Evolutionary conservation across 306 rosid species (phyloP).

Genomic region (Cucumis melo): DNA sequence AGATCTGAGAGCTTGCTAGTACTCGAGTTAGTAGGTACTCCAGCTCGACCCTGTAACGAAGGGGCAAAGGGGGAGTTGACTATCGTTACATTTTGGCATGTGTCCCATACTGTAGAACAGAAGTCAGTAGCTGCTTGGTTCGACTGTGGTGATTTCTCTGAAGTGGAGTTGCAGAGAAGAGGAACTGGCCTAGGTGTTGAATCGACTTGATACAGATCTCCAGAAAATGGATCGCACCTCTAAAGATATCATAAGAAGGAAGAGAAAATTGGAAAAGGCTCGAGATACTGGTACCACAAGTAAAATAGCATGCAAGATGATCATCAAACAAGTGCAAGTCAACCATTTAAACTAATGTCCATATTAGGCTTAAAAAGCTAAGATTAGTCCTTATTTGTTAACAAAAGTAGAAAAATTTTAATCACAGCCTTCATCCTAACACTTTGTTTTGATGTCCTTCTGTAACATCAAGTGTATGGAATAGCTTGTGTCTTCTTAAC

Average conservation of each 20-base stretch:
- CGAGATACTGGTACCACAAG: neutral
- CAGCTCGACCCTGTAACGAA: slow-evolving; percentile 47
- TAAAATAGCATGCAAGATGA: neutral
- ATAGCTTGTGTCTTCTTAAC: neutral
- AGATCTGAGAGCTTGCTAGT: slow-evolving; percentile 38
- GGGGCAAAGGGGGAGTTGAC: slow-evolving; percentile 76
- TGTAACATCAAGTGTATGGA: neutral
- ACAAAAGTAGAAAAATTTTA: neutral
- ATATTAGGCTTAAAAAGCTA: neutral
- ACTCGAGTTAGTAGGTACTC: slow-evolving; percentile 28
- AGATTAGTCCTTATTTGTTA: neutral
- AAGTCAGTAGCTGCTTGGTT: slow-evolving; percentile 30
- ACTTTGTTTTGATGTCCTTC: neutral
- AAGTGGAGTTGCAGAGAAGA: slow-evolving; percentile 65
- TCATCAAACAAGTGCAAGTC: neutral
- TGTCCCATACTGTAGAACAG: slow-evolving; percentile 71
- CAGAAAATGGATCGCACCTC: slow-evolving; percentile 91
- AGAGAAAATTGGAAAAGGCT: neutral
- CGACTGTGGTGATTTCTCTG: slow-evolving; percentile 59
- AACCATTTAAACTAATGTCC: neutral
- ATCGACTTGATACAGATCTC: slow-evolving; percentile 40
- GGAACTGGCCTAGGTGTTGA: slow-evolving; percentile 62
- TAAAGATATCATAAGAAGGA: slow-evolving; percentile 9
- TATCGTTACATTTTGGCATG: slow-evolving; percentile 62
- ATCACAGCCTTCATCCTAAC: neutral